These are phyloP conservation scores for Seiridium unicorne DNA, from an alignment of 2,329 filamentous ascomycete species.

Conservation along the genomic window DNA sequence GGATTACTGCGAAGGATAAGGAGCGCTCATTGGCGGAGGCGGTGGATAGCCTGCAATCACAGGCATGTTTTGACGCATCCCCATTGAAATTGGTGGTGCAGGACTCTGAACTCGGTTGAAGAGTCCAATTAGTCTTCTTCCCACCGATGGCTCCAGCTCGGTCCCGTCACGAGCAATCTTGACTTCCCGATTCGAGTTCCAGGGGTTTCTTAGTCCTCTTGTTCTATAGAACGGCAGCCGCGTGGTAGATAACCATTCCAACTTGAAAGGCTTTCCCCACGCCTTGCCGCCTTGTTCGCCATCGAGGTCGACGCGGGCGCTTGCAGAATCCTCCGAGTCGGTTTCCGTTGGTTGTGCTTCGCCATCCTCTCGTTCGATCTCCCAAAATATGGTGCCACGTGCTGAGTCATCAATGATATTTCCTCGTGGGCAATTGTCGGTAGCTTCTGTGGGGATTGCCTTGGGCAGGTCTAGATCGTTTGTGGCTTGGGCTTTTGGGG, in stretches of 20 bases:
- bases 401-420: constrained; percentile 90
- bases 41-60: constrained; percentile 36
- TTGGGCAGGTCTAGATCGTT: constrained; percentile 68
- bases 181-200: constrained; percentile 93
- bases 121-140: constrained; percentile 72
- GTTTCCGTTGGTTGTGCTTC: constrained; percentile 20
- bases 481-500: constrained; percentile 59
- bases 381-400: constrained; percentile 97
- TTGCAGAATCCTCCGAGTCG: constrained; percentile 27
- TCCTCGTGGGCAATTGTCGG: constrained; percentile 74
- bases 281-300: constrained; percentile 56
- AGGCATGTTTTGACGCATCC: constrained; percentile 28
- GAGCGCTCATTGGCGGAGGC: constrained; percentile 25
- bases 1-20: constrained; percentile 26
- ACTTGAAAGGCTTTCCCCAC: constrained; percentile 88
- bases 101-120: constrained; percentile 63
- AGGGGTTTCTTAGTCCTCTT: constrained; percentile 82
- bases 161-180: constrained; percentile 96
- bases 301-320: constrained; percentile 28
- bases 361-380: constrained; percentile 65
- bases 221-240: constrained; percentile 87
- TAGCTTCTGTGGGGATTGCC: constrained; percentile 77
- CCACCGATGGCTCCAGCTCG: constrained; percentile 82
- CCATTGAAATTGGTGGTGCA: constrained; percentile 22
- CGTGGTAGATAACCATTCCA: constrained; percentile 85